Evolutionary conservation across 2,329 filamentous ascomycete genomes (phyloP), one percentile per base, ranked within the genome.

Genomic region (Pyrenophora graminea): DNA sequence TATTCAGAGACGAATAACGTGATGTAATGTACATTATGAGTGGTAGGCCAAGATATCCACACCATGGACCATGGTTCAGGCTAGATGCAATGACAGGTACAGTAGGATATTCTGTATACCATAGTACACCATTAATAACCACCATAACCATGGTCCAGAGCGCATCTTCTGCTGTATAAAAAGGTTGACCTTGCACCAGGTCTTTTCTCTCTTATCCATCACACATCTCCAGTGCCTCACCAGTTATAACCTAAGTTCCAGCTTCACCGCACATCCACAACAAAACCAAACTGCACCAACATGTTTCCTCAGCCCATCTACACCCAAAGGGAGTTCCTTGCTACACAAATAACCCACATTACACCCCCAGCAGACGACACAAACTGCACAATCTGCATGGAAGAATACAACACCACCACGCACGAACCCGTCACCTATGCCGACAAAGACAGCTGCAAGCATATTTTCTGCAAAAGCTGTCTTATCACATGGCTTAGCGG

Each of bases 1-100:
- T 88, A 5, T 97, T 96, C 67, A 82, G 84, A 58, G 92, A 97
- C 71, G 92, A 96, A 71, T 88, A 42, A 36, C 7, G 3, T 30
- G 19, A 21, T 21, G 3, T 21, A 21, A 21, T 21, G 19, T 21
- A 21, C 19, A 21, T 25, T 2, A 25, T 9, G 23, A 25, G 4
- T 25, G 23, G 23, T 25, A 25, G 23, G 2, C 23, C 23, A 25
- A 25, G 7, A 6, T 25, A 7, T 25, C 23, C 23, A 25, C 23
- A 25, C 23, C 8, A 25, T 2, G 23, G 7, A 5, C 23, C 23
- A 25, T 25, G 23, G 4, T 25, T 25, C 23, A 9, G 23, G 6
- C 8, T 25, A 6, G 23, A 25, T 25, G 23, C 7, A 9, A 8
- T 25, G 8, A 25, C 27, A 30, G 27, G 27, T 30, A 30, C 27